Conservation (phyloP, 768 basidiomycete genomes). For the Clavulina sp. region DNA sequence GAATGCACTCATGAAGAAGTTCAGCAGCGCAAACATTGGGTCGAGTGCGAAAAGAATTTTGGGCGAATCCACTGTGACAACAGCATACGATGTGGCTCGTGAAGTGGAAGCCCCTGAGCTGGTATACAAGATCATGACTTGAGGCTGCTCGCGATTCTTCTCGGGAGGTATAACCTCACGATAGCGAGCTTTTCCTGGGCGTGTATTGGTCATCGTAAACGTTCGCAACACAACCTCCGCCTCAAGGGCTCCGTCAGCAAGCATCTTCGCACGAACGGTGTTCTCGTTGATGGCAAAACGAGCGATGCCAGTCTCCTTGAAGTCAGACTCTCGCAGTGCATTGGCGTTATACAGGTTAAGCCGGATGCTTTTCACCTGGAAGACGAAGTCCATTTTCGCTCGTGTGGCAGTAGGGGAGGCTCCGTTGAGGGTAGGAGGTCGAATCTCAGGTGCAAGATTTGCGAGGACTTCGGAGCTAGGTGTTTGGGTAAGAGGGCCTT, state of each 20-base stretch:
- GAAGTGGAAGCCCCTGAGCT: slow-evolving; percentile 41
- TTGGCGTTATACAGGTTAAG: slow-evolving; percentile 68
- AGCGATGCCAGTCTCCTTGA: slow-evolving; percentile 68
- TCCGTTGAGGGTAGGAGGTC: slow-evolving; percentile 12
- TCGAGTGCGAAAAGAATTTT: slow-evolving; percentile 84
- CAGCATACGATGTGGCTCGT: slow-evolving; percentile 33
- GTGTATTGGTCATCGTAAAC: slow-evolving; percentile 79
- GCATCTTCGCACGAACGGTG: slow-evolving; percentile 58
- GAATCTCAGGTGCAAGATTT: slow-evolving; percentile 4
- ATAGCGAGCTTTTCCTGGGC: slow-evolving; percentile 66
- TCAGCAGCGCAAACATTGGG: slow-evolving; percentile 73
- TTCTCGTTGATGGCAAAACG: slow-evolving; percentile 71
- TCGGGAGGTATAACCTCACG: slow-evolving; percentile 88
- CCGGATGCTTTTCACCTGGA: slow-evolving; percentile 52
- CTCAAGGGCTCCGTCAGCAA: slow-evolving; percentile 71
- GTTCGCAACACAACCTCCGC: slow-evolving; percentile 79
- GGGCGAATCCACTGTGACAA: slow-evolving; percentile 84
- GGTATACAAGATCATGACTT: slow-evolving; percentile 82
- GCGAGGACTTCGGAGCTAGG: slow-evolving; percentile 20
- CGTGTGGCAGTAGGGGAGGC: background rate
- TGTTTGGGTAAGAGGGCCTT: slow-evolving; percentile 18
- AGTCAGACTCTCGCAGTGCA: slow-evolving; percentile 36
- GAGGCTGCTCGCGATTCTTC: slow-evolving; percentile 61
- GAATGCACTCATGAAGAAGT: slow-evolving; percentile 59
- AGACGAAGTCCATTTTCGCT: slow-evolving; percentile 55